These are phyloP conservation scores for Chlamydomonas reinhardtii DNA, from an alignment of 163 green algal species.

Conservation along the genomic window DNA sequence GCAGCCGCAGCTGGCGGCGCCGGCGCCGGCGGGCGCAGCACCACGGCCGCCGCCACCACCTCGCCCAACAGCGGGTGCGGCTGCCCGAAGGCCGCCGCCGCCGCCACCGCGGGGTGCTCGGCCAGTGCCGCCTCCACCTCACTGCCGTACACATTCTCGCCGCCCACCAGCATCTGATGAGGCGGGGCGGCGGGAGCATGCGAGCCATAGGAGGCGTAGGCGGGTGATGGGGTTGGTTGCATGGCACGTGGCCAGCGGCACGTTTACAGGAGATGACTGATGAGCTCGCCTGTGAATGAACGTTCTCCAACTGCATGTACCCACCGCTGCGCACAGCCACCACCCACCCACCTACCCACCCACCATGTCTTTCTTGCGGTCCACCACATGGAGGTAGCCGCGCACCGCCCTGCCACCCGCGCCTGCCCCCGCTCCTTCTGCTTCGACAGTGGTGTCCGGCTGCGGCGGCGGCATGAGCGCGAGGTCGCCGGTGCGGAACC, in stretches of 20 bases:
- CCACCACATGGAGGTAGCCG: conserved; percentile 86
- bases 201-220: too few species aligned
- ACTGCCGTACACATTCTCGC: conserved; percentile 93
- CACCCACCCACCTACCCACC: background rate
- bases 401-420: background rate
- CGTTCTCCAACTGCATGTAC: too few species aligned
- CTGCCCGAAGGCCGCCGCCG: conserved; percentile 86
- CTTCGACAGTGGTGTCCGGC: too few species aligned
- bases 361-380: conserved; percentile 93
- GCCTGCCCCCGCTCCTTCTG: too few species aligned
- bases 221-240: too few species aligned
- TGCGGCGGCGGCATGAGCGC: conserved; percentile 35
- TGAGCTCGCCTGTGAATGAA: too few species aligned
- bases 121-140: conserved; percentile 89
- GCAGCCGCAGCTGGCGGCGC: background rate
- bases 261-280: too few species aligned
- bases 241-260: too few species aligned
- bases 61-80: conserved; percentile 80
- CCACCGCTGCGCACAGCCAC: too few species aligned
- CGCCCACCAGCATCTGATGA: conserved; percentile 81
- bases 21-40: background rate
- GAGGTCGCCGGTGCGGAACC: conserved; percentile 90
- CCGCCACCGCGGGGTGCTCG: conserved; percentile 74
- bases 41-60: conserved; percentile 29
- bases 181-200: too few species aligned